These are phyloP conservation scores for Pyrenochaeta sp. DNA, from an alignment of 2,329 filamentous ascomycete genomes.

Conservation along the genomic window DNA sequence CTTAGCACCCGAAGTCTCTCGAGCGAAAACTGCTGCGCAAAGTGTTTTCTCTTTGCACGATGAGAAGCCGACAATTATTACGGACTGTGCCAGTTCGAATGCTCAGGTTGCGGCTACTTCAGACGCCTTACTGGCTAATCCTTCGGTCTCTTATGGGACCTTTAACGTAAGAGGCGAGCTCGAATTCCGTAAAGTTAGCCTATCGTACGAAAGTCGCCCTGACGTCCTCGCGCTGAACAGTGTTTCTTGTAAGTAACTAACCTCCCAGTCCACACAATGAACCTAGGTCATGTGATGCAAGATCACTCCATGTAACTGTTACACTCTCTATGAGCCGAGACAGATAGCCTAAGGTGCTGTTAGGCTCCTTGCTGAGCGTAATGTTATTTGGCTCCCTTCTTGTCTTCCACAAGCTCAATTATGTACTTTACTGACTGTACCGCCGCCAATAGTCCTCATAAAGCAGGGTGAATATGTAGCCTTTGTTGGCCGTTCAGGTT, in stretches of 20 bases:
- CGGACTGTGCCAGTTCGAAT: conserved; percentile 1
- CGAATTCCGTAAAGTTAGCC: conserved; percentile 43
- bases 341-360: background rate
- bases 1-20: conserved; percentile 55
- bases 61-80: conserved; percentile 51
- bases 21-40: conserved; percentile 55
- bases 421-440: background rate
- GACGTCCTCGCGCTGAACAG: conserved; percentile 45
- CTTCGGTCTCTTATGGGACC: conserved; percentile 28
- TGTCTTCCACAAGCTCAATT: background rate
- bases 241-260: conserved; percentile 43
- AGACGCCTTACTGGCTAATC: conserved; percentile 16
- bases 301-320: no score
- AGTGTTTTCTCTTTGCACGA: conserved; percentile 55
- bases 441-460: conserved; percentile 25
- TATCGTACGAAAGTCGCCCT: conserved; percentile 44
- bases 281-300: no score
- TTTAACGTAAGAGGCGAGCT: conserved; percentile 36
- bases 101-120: conserved; percentile 2
- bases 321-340: no score
- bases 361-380: background rate
- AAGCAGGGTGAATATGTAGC: conserved; percentile 49
- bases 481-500: conserved; percentile 54
- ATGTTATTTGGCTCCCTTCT: background rate
- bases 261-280: background rate